phyloP scores from a whole-genome alignment of 2,329 filamentous ascomycete genomes.

The Clonostachys rhizophaga region DNA sequence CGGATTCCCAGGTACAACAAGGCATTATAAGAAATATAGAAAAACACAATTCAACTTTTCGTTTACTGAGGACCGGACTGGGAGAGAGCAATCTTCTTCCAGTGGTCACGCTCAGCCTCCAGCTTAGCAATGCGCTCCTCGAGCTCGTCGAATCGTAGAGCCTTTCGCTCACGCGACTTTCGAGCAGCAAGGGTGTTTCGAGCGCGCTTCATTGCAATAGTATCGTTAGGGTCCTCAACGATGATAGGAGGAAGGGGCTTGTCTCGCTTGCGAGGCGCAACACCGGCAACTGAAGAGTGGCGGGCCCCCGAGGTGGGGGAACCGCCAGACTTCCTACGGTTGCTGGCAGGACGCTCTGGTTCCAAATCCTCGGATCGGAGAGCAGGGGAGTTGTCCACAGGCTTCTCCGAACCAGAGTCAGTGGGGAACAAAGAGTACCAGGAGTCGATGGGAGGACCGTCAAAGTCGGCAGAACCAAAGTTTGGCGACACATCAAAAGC shows the following conservation, averaged over 20 bases:
- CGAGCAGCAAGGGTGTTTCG: conserved; percentile 91
- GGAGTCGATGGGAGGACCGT: conserved; percentile 37
- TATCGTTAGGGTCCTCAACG: conserved; percentile 69
- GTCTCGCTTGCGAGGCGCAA: conserved; percentile 69
- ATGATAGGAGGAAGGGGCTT: conserved; percentile 78
- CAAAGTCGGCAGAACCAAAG: conserved; percentile 58
- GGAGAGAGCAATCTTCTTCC: conserved; percentile 52
- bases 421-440: conserved; percentile 76
- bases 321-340: conserved; percentile 40
- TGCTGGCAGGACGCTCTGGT: conserved; percentile 26
- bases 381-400: conserved; percentile 34
- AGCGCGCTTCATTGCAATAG: conserved; percentile 83
- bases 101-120: conserved; percentile 60
- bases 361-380: conserved; percentile 44
- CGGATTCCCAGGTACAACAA: not conserved
- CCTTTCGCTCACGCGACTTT: conserved; percentile 86
- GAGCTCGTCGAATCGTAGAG: conserved; percentile 68
- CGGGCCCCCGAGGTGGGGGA: conserved; percentile 42
- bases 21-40: conserved; percentile 3
- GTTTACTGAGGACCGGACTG: conserved; percentile 23
- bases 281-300: conserved; percentile 66
- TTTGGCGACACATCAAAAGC: conserved; percentile 75
- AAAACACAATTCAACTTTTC: conserved; percentile 1
- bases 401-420: conserved; percentile 18
- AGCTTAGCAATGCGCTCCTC: conserved; percentile 70